Conservation (phyloP, 129 eudicot species). For the Tanacetum coccineum region DNA sequence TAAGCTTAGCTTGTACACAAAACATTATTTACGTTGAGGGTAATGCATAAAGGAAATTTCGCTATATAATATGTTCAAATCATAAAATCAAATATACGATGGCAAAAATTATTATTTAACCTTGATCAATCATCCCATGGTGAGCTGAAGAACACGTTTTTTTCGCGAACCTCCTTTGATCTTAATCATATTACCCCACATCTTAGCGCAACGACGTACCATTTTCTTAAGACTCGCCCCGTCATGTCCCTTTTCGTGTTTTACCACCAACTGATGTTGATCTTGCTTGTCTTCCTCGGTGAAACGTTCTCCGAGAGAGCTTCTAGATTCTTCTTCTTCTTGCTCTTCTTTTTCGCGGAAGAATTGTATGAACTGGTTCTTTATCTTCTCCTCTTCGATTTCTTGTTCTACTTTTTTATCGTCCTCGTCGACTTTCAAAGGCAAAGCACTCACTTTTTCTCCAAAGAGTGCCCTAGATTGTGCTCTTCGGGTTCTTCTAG, state of each 20-base stretch:
- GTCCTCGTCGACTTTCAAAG: conserved; percentile 15
- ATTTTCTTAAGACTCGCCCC: conserved; percentile 38
- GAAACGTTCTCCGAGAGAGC: conserved; percentile 54
- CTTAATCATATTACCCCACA: conserved; percentile 52
- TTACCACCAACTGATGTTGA: conserved; percentile 43
- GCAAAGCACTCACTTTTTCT: conserved; percentile 32
- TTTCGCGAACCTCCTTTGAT: conserved; percentile 40
- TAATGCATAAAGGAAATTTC: no score
- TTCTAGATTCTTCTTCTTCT: conserved; percentile 12
- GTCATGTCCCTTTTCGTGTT: conserved; percentile 30
- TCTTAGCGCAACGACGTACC: conserved; percentile 41
- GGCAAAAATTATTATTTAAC: conserved; percentile 3
- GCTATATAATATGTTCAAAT: not conserved
- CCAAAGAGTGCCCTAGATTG: conserved; percentile 26
- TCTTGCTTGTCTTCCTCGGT: conserved; percentile 46
- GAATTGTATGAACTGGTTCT: conserved; percentile 16
- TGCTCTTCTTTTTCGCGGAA: conserved; percentile 23
- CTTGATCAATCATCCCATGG: conserved; percentile 26
- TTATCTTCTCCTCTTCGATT: conserved; percentile 25
- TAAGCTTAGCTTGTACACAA: no score
- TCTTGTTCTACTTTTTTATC: conserved; percentile 17
- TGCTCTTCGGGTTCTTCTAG: conserved; percentile 57
- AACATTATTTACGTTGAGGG: no score
- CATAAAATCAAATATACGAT: not conserved
- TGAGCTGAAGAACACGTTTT: conserved; percentile 35